Conservation (phyloP, 2,329 filamentous ascomycete genomes). For the Fusarium sacchari region DNA sequence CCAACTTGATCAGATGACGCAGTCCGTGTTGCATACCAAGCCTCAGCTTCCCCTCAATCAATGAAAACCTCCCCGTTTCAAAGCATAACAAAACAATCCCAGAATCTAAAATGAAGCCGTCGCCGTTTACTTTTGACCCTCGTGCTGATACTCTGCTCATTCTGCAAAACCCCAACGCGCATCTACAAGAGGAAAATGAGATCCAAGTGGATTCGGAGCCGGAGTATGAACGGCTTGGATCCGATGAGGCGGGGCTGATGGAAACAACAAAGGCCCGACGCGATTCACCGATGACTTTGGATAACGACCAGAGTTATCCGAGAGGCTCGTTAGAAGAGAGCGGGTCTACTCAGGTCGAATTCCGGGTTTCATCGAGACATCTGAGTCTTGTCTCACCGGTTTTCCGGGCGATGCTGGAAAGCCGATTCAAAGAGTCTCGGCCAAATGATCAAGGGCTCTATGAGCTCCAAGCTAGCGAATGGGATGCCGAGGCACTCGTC, state of each 20-base stretch:
- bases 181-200: background rate
- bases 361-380: slow-evolving; percentile 25
- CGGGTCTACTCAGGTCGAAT: slow-evolving; percentile 1
- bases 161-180: slow-evolving; percentile 8
- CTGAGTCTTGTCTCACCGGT: slow-evolving; percentile 25
- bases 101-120: slow-evolving; percentile 11
- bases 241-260: slow-evolving; percentile 4
- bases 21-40: slow-evolving; percentile 19
- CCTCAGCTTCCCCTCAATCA: slow-evolving; percentile 20
- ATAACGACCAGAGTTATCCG: slow-evolving; percentile 14
- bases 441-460: slow-evolving; percentile 6
- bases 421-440: slow-evolving; percentile 9
- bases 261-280: slow-evolving; percentile 6
- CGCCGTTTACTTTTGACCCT: slow-evolving; percentile 18
- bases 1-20: slow-evolving; percentile 29
- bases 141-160: slow-evolving; percentile 21
- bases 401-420: slow-evolving; percentile 26
- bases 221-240: slow-evolving; percentile 10
- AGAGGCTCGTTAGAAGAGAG: background rate
- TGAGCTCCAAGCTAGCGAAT: slow-evolving; percentile 27
- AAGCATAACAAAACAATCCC: background rate
- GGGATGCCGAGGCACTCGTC: slow-evolving; percentile 44
- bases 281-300: slow-evolving; percentile 17
- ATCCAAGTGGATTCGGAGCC: slow-evolving; percentile 14
- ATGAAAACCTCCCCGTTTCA: background rate